Conservation (phyloP, 768 basidiomycete species). For the Infundibulicybe gibba region DNA sequence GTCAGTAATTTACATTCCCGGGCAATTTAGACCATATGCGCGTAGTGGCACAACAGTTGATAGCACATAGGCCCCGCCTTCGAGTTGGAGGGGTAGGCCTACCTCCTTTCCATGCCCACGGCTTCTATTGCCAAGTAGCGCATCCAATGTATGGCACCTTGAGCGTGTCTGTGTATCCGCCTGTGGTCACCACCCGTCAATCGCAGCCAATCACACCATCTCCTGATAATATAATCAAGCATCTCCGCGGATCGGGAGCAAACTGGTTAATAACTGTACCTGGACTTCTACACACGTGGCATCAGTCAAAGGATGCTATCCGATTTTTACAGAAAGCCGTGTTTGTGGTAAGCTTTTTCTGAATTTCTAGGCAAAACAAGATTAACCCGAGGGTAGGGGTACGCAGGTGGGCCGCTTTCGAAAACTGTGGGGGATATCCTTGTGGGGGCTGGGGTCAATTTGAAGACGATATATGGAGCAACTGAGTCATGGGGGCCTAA, state of each 20-base stretch:
- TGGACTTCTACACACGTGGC: slow-evolving; percentile 33
- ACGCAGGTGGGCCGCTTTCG: slow-evolving; percentile 31
- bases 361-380: not conserved
- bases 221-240: slow-evolving; percentile 33
- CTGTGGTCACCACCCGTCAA: slow-evolving; percentile 11
- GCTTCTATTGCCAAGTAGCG: slow-evolving; percentile 28
- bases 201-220: slow-evolving; percentile 31
- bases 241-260: slow-evolving; percentile 21
- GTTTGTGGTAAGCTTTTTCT: slow-evolving; percentile 20
- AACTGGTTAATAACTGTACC: slow-evolving; percentile 32
- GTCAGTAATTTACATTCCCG: slow-evolving; percentile 5
- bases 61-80: not conserved
- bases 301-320: slow-evolving; percentile 19
- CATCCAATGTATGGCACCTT: slow-evolving; percentile 9
- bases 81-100: slow-evolving; percentile 16
- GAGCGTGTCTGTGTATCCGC: slow-evolving; percentile 20
- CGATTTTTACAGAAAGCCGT: slow-evolving; percentile 18
- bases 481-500: slow-evolving; percentile 29
- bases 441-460: slow-evolving; percentile 26
- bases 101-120: slow-evolving; percentile 17
- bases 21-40: not conserved
- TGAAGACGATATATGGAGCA: slow-evolving; percentile 29
- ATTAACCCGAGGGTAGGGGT: slow-evolving; percentile 17
- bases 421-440: slow-evolving; percentile 30
- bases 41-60: slow-evolving; percentile 2